Evolutionary conservation across 345 rosid species (phyloP), one percentile per base, ranked within the genome.

Genomic region (Litchi chinensis): DNA sequence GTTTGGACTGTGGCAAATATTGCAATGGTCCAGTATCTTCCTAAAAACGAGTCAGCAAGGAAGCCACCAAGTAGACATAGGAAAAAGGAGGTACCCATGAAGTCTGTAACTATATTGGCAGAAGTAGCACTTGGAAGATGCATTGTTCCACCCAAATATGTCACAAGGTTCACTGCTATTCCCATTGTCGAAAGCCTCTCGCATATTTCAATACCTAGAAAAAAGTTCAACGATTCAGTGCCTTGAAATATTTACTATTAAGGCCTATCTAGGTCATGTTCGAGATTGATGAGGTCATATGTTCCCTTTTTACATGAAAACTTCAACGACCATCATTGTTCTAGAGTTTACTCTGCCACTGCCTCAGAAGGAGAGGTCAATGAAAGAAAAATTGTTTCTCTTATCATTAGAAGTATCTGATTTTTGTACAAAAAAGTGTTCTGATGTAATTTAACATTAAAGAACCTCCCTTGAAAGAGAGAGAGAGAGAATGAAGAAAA

Each of bases 121-220:
- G 97, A 88, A 2, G 84, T 87, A 56, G 97, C 86, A 71, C 90
- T 91, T 40, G 93, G 80, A 40, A 92, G 79, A 81, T 88, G 94
- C 92, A 92, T 88, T 79, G 91, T 88, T 32, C 76, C 89, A 71
- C 76, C 84, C 79, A 92, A 68, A 83, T 91, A 92, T 21, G 94
- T 92, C 82, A 91, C 97, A 73, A 92, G 86, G 84, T 89, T 92
- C 71, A 91, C 94, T 41, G 92, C 94, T 60, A 91, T 91, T 72
- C 94, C 93, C 84, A 89, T 87, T 6, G 97, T 91, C 67, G 93
- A 86, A 68, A 91, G 87, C 86, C 94, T 88, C 89, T 91, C 97
- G 40, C 88, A 85, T 62, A 86, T 69, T 78, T 92, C 97, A 71
- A 90, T 79, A 11, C 90, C 97, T 92, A 82, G 15, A 65, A 46